Conservation (phyloP, 148 eudicot species). For the Spergularia bocconei region DNA sequence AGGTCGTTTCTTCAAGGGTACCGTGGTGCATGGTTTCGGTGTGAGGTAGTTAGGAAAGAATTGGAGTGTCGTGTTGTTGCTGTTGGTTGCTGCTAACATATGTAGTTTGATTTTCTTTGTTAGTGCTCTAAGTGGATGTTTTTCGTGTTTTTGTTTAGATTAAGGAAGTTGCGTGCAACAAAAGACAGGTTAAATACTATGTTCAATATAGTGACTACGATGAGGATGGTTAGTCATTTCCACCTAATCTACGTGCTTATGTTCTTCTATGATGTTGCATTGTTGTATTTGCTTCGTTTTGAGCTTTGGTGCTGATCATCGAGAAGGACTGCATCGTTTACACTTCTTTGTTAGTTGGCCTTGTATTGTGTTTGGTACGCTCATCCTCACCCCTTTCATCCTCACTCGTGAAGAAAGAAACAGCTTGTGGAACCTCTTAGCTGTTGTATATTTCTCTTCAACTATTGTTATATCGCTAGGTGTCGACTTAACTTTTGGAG, state of each 20-base stretch:
- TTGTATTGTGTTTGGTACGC: neutral
- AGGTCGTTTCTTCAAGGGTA: slow-evolving; percentile 38
- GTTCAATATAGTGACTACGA: slow-evolving; percentile 40
- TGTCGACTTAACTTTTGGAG: neutral
- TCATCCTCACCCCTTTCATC: neutral
- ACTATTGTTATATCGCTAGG: neutral
- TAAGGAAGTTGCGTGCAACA: slow-evolving; percentile 19
- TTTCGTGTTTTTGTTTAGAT: slow-evolving; percentile 27
- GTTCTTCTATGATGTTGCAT: neutral
- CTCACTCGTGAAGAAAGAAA: neutral
- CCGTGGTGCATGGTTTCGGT: slow-evolving; percentile 60
- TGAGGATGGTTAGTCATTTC: slow-evolving; percentile 41
- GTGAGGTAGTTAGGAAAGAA: slow-evolving; percentile 33
- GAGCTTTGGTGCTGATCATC: no score
- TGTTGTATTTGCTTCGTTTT: neutral
- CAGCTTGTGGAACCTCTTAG: neutral
- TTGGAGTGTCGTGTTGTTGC: neutral
- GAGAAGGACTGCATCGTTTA: neutral
- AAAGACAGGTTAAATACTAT: slow-evolving; percentile 13
- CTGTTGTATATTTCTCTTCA: neutral
- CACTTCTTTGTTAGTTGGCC: neutral
- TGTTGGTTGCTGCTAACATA: neutral
- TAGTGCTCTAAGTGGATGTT: slow-evolving; percentile 9
- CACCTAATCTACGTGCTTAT: neutral
- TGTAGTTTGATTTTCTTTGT: neutral